phyloP scores from a whole-genome alignment of 305 asterid species.

The Salvia sclarea region DNA sequence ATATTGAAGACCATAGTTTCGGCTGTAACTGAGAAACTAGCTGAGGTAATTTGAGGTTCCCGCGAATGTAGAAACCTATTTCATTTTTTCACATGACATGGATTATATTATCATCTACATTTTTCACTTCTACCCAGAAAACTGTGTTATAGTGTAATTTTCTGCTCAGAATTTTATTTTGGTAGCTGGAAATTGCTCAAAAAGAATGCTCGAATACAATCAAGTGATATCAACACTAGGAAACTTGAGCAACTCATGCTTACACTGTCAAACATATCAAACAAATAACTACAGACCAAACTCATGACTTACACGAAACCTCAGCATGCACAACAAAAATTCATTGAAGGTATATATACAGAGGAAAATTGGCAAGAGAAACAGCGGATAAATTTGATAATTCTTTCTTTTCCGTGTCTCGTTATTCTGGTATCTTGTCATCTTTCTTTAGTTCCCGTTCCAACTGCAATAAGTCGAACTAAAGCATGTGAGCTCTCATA shows the following conservation, averaged over 20 bases:
- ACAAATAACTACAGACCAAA: neutral
- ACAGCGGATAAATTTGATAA: constrained; percentile 3
- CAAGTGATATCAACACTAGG: neutral
- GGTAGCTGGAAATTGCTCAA: neutral
- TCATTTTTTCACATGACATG: neutral
- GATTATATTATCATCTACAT: neutral
- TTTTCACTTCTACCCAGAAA: neutral
- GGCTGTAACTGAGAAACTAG: constrained; percentile 59
- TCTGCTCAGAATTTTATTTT: neutral
- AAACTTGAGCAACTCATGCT: neutral
- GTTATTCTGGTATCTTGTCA: constrained; percentile 42
- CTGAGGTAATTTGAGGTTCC: constrained; percentile 54
- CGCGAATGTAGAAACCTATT: neutral
- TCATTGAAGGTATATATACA: neutral
- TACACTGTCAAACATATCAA: neutral
- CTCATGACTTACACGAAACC: neutral
- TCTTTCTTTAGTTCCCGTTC: constrained; percentile 60
- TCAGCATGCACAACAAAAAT: constrained; percentile 7
- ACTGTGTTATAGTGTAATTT: neutral
- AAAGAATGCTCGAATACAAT: neutral
- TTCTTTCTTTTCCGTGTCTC: neutral
- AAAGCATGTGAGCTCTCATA: neutral
- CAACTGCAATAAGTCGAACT: constrained; percentile 39
- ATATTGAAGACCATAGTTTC: constrained; percentile 73
- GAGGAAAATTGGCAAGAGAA: neutral